Conservation (phyloP, 257 asterid species). For the Knoxia roxburghii region DNA sequence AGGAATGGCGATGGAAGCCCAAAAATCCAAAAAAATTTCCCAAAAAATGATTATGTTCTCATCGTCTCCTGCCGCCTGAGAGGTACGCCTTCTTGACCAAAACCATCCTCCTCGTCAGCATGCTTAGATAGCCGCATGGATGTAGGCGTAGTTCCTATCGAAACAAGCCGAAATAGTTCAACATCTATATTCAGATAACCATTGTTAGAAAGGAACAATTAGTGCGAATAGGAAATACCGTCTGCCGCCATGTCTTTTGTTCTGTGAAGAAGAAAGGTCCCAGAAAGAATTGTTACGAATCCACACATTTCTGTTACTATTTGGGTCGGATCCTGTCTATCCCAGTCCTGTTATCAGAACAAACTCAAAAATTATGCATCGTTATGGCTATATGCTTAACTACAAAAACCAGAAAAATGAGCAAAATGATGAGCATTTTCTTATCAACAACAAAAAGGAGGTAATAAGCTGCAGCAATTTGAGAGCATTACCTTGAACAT, state of each 20-base stretch:
- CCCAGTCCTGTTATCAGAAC: slow-evolving; percentile 73
- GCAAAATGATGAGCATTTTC: no score
- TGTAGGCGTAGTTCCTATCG: slow-evolving; percentile 36
- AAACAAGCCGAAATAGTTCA: neutral
- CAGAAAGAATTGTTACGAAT: slow-evolving; percentile 89
- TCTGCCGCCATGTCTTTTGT: slow-evolving; percentile 94
- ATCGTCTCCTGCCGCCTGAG: slow-evolving; percentile 66
- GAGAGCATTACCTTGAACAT: slow-evolving; percentile 88
- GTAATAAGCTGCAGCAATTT: neutral
- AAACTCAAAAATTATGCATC: neutral
- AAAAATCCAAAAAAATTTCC: neutral
- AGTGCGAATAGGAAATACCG: slow-evolving; percentile 29
- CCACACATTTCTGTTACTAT: slow-evolving; percentile 95
- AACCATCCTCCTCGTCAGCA: slow-evolving; percentile 53
- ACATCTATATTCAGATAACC: neutral
- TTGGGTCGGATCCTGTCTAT: slow-evolving; percentile 89
- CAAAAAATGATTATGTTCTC: slow-evolving; percentile 34
- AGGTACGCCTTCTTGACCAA: slow-evolving; percentile 75
- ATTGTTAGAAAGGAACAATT: neutral
- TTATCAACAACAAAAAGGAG: neutral
- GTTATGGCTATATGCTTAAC: neutral
- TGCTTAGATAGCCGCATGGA: slow-evolving; percentile 48
- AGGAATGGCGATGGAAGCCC: slow-evolving; percentile 14
- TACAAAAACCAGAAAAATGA: neutral
- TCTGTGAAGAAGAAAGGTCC: slow-evolving; percentile 97